Conservation (phyloP, 495 filamentous ascomycete species). For the Daldinia caldariorum region DNA sequence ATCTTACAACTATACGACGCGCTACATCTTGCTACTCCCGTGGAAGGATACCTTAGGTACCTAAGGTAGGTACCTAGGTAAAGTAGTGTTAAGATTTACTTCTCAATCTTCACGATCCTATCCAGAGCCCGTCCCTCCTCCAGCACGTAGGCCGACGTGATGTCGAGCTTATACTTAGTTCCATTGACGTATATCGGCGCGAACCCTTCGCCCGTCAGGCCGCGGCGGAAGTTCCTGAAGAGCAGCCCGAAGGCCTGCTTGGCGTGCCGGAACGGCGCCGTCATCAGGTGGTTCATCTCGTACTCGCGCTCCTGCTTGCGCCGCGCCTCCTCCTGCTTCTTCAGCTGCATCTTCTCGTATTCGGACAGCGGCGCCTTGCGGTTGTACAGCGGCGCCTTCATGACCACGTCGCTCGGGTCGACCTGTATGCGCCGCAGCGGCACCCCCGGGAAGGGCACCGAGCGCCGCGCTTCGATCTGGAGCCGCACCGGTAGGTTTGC, state of each 20-base stretch:
- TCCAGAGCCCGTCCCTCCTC: slow-evolving; percentile 63
- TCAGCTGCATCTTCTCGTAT: slow-evolving; percentile 39
- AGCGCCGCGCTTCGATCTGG: slow-evolving; percentile 51
- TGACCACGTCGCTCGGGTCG: slow-evolving; percentile 49
- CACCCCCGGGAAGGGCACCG: slow-evolving; percentile 47
- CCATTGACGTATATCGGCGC: slow-evolving; percentile 50
- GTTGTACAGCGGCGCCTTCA: slow-evolving; percentile 52
- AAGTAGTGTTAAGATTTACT: not conserved
- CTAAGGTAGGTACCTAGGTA: too few relatives aligned
- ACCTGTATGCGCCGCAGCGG: slow-evolving; percentile 47
- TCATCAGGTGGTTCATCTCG: slow-evolving; percentile 59
- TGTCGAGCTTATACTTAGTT: slow-evolving; percentile 60
- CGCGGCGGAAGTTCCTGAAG: slow-evolving; percentile 50
- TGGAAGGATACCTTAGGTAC: too few relatives aligned
- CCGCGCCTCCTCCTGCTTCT: slow-evolving; percentile 44
- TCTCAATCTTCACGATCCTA: slow-evolving; percentile 52
- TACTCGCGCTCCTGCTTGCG: slow-evolving; percentile 53
- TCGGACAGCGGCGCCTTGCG: slow-evolving; percentile 36
- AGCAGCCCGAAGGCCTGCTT: slow-evolving; percentile 42
- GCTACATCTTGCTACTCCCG: not conserved
- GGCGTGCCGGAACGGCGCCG: slow-evolving; percentile 59
- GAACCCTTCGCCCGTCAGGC: slow-evolving; percentile 60
- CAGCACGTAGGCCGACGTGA: slow-evolving; percentile 59
- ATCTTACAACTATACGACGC: not conserved
- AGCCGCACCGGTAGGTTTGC: slow-evolving; percentile 42